phyloP scores from a whole-genome alignment of 306 rosid genomes.

The Cicer cuneatum region DNA sequence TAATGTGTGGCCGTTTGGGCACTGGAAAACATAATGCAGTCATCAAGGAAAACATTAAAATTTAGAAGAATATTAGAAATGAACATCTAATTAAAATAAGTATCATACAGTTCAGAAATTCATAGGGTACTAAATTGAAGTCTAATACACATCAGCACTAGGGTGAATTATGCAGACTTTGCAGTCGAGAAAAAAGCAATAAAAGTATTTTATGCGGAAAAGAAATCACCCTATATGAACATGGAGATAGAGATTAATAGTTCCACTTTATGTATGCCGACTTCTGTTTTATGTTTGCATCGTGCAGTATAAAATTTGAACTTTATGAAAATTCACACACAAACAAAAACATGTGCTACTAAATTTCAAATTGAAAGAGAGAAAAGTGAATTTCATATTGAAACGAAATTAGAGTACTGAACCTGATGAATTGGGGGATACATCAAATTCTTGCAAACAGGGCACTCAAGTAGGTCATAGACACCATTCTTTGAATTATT shows the following conservation, averaged over 20 bases:
- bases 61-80: constrained; percentile 1
- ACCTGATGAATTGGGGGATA: constrained; percentile 99
- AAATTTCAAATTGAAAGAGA: not conserved
- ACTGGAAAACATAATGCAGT: constrained; percentile 57
- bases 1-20: constrained; percentile 96
- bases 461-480: constrained; percentile 86
- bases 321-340: not conserved
- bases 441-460: constrained; percentile 84
- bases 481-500: constrained; percentile 73
- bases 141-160: not conserved
- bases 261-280: constrained; percentile 3
- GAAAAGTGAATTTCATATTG: not conserved
- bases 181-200: not conserved
- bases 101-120: not conserved
- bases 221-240: not conserved
- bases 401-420: constrained; percentile 34
- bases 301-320: not conserved
- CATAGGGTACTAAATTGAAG: not conserved
- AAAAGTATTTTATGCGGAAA: not conserved
- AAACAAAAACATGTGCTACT: not conserved
- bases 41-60: constrained; percentile 36
- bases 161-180: not conserved
- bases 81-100: not conserved
- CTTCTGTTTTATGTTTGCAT: constrained; percentile 8
- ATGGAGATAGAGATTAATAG: not conserved